A percentile compares a stretch with the other conserved stretches of the same genome.
Conservation (phyloP, 2,329 filamentous ascomycete genomes). For the Coniochaeta pulveracea region DNA sequence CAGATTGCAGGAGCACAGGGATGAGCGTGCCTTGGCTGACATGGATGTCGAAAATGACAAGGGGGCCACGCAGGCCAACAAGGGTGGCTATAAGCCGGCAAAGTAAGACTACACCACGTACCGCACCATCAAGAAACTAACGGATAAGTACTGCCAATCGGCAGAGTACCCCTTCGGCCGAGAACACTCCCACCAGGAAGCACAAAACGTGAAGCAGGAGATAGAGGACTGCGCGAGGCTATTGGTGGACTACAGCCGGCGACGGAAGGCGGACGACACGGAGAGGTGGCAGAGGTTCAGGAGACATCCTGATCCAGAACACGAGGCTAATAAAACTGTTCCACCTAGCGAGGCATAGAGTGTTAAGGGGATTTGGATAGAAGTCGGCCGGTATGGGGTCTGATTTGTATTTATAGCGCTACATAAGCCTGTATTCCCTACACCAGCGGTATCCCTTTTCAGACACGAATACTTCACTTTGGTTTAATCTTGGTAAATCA, state of each 20-base stretch:
- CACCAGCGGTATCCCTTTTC: too few species aligned
- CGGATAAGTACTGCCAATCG: neutral
- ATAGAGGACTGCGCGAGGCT: neutral
- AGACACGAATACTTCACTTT: too few species aligned
- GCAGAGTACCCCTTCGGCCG: neutral
- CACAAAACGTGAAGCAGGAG: constrained; percentile 3
- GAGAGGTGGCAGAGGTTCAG: constrained; percentile 1
- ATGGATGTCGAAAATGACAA: constrained; percentile 4
- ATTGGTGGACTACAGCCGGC: neutral
- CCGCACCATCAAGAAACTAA: neutral
- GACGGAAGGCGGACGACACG: neutral
- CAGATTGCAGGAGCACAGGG: neutral
- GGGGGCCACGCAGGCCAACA: constrained; percentile 3
- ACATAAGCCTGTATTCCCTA: too few species aligned
- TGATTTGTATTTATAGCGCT: too few species aligned
- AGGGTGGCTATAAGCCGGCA: constrained; percentile 2
- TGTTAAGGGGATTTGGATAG: too few species aligned
- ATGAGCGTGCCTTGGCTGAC: neutral
- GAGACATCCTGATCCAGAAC: neutral
- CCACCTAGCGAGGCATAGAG: constrained; percentile 1
- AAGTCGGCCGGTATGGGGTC: too few species aligned
- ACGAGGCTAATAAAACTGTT: neutral
- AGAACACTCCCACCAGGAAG: neutral
- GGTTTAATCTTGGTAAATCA: too few species aligned
- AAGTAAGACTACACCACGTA: constrained; percentile 3